Evolutionary conservation across 129 eudicot genomes (phyloP), one percentile per base, ranked within the genome.

Genomic region (Ambrosia trifida): DNA sequence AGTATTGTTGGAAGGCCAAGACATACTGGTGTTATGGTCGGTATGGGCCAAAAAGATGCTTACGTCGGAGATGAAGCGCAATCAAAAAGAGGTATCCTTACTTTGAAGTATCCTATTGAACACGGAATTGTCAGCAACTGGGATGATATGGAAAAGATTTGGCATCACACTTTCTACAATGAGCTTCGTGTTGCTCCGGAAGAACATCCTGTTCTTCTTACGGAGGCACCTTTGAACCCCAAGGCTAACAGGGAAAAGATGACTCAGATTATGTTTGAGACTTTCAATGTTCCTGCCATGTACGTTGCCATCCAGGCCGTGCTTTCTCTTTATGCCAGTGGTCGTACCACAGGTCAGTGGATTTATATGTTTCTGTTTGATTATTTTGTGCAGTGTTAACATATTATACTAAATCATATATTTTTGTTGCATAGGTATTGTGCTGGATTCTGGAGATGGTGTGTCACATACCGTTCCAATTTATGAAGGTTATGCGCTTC

Each of bases 131-230:
- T 89, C 66, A 84, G 88, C 86, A 89, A 89, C 87, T 89, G 96
- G 96, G 96, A 89, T 70, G 96, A 89, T 57, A 89, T 88, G 96
- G 96, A 88, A 78, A 88, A 88, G 79, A 88, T 88, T 10, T 88
- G 96, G 96, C 96, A 88, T 88, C 96, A 88, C 72, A 88, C 96
- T 24, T 88, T 88, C 82, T 88, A 88, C 89, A 86, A 89, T 6
- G 96, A 89, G 79, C 96, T 89, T 52, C 96, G 96, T 60, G 96
- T 89, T 73, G 96, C 96, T 53, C 96, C 96, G n/a, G 96, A 89
- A 53, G 96, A 89, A 68, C 96, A 89, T 58, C 96, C 96, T 0
- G 91, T 89, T 19, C 87, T 89, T 79, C 87, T 87, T 7, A 87
- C 95, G 0, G 95, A 87, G 82, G 95, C 95, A 56, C 95, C 95